These are phyloP conservation scores for Macrocybe sp. DNA, from an alignment of 1,284 basidiomycete species.

Conservation along the genomic window DNA sequence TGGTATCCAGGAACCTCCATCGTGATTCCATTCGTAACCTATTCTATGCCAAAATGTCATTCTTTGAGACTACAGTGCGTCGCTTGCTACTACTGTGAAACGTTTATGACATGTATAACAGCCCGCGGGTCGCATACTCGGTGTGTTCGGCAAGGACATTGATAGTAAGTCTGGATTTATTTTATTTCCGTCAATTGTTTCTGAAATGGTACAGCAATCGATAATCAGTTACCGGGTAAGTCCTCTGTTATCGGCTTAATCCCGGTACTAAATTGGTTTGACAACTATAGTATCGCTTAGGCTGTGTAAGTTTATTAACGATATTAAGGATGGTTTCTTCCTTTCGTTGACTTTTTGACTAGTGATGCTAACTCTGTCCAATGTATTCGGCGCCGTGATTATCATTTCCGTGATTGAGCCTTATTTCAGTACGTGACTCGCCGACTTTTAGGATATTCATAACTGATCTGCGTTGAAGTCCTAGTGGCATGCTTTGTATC, in stretches of 20 bases:
- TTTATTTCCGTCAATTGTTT: constrained; percentile 1
- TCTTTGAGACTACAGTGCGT: constrained; percentile 63
- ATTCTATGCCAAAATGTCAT: constrained; percentile 65
- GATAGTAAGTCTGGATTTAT: constrained; percentile 36
- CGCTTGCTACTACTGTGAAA: neutral
- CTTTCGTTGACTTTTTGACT: constrained; percentile 1
- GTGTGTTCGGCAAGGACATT: constrained; percentile 62
- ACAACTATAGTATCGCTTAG: constrained; percentile 48
- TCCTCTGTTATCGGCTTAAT: neutral
- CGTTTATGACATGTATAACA: constrained; percentile 15
- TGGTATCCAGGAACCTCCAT: constrained; percentile 58
- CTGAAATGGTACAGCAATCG: constrained; percentile 38
- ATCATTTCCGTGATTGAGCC: constrained; percentile 68
- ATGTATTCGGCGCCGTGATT: constrained; percentile 53
- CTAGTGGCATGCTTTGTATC: constrained; percentile 44
- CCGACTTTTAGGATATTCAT: neutral
- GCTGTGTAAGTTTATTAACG: constrained; percentile 39
- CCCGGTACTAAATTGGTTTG: too few relatives aligned
- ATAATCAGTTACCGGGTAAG: constrained; percentile 54
- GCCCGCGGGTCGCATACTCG: constrained; percentile 61
- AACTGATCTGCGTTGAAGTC: constrained; percentile 27
- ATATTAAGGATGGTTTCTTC: neutral
- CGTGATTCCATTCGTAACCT: constrained; percentile 49
- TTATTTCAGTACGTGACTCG: constrained; percentile 55
- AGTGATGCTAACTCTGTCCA: constrained; percentile 48